Evolutionary conservation across 2,329 filamentous ascomycete genomes (phyloP).

Genomic region (Chaetomiaceae sp.): DNA sequence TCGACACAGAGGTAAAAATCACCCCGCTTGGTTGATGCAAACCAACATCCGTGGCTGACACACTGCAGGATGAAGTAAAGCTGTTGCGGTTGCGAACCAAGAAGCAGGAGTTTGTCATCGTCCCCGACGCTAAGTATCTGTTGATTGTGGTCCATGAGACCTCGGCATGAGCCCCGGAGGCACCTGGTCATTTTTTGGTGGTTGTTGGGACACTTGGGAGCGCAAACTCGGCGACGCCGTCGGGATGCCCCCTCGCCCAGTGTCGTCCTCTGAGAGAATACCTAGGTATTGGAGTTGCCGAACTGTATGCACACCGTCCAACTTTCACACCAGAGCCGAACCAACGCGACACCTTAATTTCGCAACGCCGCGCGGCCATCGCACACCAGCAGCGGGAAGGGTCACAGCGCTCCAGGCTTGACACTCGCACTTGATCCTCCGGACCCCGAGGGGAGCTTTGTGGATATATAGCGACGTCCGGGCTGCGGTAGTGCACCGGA

Average conservation of each 20-base stretch:
- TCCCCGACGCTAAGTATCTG: conserved; percentile 74
- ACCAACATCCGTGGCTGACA: conserved; percentile 13
- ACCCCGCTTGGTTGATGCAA: neutral
- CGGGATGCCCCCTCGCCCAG: neutral
- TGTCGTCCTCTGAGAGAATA: neutral
- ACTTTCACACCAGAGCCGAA: neutral
- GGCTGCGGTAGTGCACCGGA: neutral
- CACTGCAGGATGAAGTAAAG: conserved; percentile 64
- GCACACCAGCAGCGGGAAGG: neutral
- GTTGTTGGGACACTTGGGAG: neutral
- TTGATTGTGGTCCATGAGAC: conserved; percentile 78
- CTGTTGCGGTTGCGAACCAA: conserved; percentile 73
- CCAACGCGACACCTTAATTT: neutral
- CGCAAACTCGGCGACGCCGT: neutral
- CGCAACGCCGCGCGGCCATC: neutral
- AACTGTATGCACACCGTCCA: neutral
- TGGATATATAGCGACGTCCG: neutral
- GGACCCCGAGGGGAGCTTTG: neutral
- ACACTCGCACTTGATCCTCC: neutral
- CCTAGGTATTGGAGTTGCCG: neutral
- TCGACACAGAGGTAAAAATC: conserved; percentile 60
- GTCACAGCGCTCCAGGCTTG: neutral
- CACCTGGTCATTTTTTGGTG: neutral
- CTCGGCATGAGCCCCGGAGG: conserved; percentile 47
- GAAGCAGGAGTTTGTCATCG: conserved; percentile 79